Evolutionary conservation across 441 rosid genomes (phyloP), one percentile per base, ranked within the genome.

Genomic region (Arabidopsis hybrid): DNA sequence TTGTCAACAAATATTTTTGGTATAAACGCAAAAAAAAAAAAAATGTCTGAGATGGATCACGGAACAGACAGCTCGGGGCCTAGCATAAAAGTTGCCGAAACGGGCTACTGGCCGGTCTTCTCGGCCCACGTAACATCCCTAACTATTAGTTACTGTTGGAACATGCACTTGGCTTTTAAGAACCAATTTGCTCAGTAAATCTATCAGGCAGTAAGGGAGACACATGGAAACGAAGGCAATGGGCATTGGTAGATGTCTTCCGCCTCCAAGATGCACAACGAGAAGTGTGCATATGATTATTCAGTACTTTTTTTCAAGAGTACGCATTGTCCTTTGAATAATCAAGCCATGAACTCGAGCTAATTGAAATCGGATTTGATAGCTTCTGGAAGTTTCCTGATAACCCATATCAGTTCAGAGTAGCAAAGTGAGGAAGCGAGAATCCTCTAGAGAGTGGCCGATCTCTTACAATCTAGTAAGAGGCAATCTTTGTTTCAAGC

Each of bases 301-400:
- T 8, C 46, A n/a, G 36, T 51, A 2, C 0, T 21, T 40, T 10
- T 1, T 7, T 0, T 12, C 66, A 61, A 45, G 69, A 53, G 18
- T 53, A 7, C 56, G 58, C 71, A 65, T 3, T 52, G 12, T 53
- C 56, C 64, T 63, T 43, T 52, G 14, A 72, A 17, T 14, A 18
- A 12, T 62, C 56, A 6, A 62, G 38, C 62, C 61, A 60, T 39
- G 16, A 26, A 26, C 29, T 26, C 29, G 29, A 26, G 29, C 29
- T 0, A 26, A 26, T 26, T 26, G 29, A 71, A 29, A 39, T 12
- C 75, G 6, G 40, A 7, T 61, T 16, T 2, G 0, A 71, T 26
- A 16, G 42, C 67, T 51, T 53, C 10, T 40, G 17, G 21, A 8
- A 51, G 26, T 51, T 53, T 43, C 56, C 16, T 35, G 65, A 26